Base-by-base conservation (phyloP, 306 rosid genomes). In the Rubus idaeus region DNA sequence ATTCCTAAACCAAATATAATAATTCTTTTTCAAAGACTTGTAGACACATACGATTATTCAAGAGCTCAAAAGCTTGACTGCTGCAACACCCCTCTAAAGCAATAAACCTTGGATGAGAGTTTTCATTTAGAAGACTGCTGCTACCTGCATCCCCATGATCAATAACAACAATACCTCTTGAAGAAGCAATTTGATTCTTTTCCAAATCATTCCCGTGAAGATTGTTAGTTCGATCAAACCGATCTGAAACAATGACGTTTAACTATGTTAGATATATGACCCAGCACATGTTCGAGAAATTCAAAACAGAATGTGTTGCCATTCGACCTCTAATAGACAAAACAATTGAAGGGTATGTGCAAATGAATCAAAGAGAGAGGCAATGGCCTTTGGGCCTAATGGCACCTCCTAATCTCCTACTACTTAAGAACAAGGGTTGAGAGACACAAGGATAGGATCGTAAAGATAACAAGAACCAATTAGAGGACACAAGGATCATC, bases 51-150 rank as follows among this genome's bases (percentile, higher is more conserved):
- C 91, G 93, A 40, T 89, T 81, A 77, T 70, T 81, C 71, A 89
- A 86, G 80, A 91, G 88, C 78, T 77, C 89, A 57, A 79, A 78
- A 77, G 96, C 96, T 64, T 82, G 84, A 75, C 96, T 82, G 77
- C 39, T 49, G 79, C 87, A 79, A 73, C 96, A 91, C 40, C 96
- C 93, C 68, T 89, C 84, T 75, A 91, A 51, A 60, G 91, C 82
- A 71, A 91, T 30, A 30, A 82, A 71, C 53, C 85, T 74, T 67
- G 86, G 74, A 81, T 75, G 77, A 50, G 80, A 79, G 67, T 82
- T 87, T 71, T 84, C 90, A 70, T 84, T 80, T 64, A 81, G 76
- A 88, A 74, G 80, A 87, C 76, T 84, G 77, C 75, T 77, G 86
- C 83, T 70, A 63, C 80, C 83, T 72, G 83, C 80, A 82, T 90